Evolutionary conservation across 805 yeast genomes (phyloP).

Genomic region (Metschnikowia arizonensis): DNA sequence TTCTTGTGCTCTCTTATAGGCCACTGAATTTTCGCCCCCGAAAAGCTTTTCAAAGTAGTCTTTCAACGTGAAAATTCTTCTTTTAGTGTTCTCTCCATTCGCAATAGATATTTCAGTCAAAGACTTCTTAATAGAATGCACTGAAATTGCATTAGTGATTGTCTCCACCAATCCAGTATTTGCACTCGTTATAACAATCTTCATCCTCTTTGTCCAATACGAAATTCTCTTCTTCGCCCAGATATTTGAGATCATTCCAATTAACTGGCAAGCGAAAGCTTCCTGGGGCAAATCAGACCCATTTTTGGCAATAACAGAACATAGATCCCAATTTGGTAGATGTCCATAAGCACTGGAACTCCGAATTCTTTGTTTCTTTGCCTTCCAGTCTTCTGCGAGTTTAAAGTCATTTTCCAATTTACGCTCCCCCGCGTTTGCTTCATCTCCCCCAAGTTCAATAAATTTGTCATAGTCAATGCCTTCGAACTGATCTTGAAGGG

Average conservation of each 20-base stretch:
- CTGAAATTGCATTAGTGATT: slow-evolving; percentile 87
- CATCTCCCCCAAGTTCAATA: slow-evolving; percentile 41
- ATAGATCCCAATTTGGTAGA: slow-evolving; percentile 86
- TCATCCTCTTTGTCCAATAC: slow-evolving; percentile 93
- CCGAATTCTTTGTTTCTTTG: slow-evolving; percentile 77
- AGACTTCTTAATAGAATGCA: slow-evolving; percentile 92
- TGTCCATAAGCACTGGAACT: slow-evolving; percentile 79
- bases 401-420: slow-evolving; percentile 89
- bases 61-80: slow-evolving; percentile 62
- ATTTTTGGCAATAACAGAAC: slow-evolving; percentile 93
- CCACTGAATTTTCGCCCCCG: slow-evolving; percentile 56
- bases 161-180: slow-evolving; percentile 93
- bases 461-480: slow-evolving; percentile 27
- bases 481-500: slow-evolving; percentile 40
- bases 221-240: slow-evolving; percentile 70
- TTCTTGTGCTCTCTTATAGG: slow-evolving; percentile 71
- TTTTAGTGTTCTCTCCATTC: slow-evolving; percentile 65
- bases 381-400: slow-evolving; percentile 89
- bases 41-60: slow-evolving; percentile 77
- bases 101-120: slow-evolving; percentile 69
- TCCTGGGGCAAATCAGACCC: slow-evolving; percentile 96
- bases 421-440: slow-evolving; percentile 70
- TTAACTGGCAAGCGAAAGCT: slow-evolving; percentile 94
- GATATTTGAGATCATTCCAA: slow-evolving; percentile 51
- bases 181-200: slow-evolving; percentile 85